These are phyloP conservation scores for Fusarium sterilihyphosum DNA, from an alignment of 2,329 filamentous ascomycete species.

Conservation along the genomic window DNA sequence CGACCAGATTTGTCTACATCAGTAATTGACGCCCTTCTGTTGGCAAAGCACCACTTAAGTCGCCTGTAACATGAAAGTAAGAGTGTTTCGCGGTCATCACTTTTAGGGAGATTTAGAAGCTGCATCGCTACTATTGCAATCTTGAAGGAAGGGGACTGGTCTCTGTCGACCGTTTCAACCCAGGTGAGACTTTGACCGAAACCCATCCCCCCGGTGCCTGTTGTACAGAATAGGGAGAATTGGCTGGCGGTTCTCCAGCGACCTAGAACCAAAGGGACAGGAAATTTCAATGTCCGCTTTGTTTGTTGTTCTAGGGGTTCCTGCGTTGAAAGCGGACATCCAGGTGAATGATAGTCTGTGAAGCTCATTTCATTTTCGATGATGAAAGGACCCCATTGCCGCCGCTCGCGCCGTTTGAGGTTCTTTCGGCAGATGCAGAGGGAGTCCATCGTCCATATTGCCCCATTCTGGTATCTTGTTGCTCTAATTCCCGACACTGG, in stretches of 20 bases:
- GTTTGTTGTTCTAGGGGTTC: rapidly evolving
- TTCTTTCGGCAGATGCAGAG: rapidly evolving
- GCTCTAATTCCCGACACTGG: rapidly evolving
- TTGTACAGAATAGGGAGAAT: neutral
- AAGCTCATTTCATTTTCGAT: neutral
- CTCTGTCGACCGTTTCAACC: rapidly evolving
- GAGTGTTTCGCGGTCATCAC: rapidly evolving
- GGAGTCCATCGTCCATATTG: rapidly evolving
- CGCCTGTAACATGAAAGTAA: rapidly evolving
- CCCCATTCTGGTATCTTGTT: neutral
- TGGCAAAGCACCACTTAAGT: neutral
- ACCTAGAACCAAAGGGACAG: rapidly evolving
- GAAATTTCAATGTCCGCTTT: neutral
- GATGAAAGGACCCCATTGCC: neutral
- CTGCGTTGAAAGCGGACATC: neutral
- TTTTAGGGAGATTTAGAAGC: rapidly evolving
- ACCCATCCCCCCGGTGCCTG: rapidly evolving
- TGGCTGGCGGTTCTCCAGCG: rapidly evolving
- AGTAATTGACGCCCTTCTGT: neutral
- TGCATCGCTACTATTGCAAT: rapidly evolving
- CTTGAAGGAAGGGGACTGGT: neutral
- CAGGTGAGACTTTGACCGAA: neutral
- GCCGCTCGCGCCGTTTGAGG: neutral
- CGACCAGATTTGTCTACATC: rapidly evolving
- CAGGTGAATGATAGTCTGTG: neutral